Evolutionary conservation across 768 basidiomycete genomes (phyloP), one percentile per base, ranked within the genome.

Genomic region (Xerocomellus chrysenteron): DNA sequence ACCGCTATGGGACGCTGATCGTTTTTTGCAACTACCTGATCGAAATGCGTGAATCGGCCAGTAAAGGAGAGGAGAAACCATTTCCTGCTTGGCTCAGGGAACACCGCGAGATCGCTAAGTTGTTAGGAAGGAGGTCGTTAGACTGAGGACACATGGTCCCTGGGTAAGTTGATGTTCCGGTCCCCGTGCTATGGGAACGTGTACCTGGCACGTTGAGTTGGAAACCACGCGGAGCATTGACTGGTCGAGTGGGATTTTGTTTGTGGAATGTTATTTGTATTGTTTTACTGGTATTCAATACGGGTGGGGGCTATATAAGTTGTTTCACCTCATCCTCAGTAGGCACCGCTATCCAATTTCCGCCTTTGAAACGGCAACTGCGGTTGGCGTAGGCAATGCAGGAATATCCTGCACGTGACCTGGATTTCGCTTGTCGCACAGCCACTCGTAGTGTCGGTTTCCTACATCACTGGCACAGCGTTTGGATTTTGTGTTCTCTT

Each of bases 11-110:
- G 8, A 86, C 91, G 4, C 78, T 97, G 35, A 96, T 98, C 63
- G 92, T 92, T 5, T 92, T 99, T 56, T 90, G 97, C 47, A 94
- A 97, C 69, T 98, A 96, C 71, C 79, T 98, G 61, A 86, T 98
- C 50, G 94, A 96, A 72, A 70, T 68, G 59, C 70, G 73, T 47
- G 74, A 76, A 59, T 76, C 76, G 62, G 74, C 75, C 33, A 75
- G 60, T 12, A 59, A 75, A 47, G 68, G 68, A 13, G 69, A 68
- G 45, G 69, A 72, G 42, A 73, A 74, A 11, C 83, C 86, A 3
- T 96, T 97, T 75, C 85, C 90, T 3, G 80, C 79, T 42, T 96
- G 94, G 94, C 78, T 95, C 52, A 79, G 77, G 49, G 87, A 89
- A 67, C 92, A 84, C 66, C 78, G 92, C 49, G 94, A 97, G 74